Evolutionary conservation across 306 rosid species (phyloP).

Genomic region (Vachellia collinsii): DNA sequence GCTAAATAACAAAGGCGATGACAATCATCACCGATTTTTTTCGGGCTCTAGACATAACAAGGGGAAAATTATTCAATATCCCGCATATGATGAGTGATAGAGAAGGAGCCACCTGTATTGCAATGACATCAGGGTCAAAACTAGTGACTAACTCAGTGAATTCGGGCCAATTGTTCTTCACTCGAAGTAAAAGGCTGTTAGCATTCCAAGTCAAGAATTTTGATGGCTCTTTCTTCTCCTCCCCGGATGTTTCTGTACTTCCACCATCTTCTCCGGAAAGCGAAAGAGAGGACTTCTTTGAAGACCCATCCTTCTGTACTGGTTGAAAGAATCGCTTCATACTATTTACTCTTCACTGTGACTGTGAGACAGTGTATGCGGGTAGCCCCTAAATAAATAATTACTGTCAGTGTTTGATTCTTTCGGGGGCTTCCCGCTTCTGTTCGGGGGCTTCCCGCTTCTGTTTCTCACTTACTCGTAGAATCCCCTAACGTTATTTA

Average conservation of each 20-base stretch:
- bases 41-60: neutral
- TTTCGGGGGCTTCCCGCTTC: neutral
- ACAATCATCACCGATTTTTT: neutral
- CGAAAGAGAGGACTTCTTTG: slow-evolving; percentile 61
- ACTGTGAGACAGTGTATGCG: neutral
- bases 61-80: neutral
- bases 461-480: neutral
- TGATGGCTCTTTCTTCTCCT: slow-evolving; percentile 67
- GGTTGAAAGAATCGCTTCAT: slow-evolving; percentile 90
- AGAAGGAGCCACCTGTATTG: slow-evolving; percentile 63
- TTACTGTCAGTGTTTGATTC: neutral
- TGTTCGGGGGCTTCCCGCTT: neutral
- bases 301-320: slow-evolving; percentile 68
- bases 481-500: neutral
- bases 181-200: slow-evolving; percentile 82
- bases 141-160: slow-evolving; percentile 60
- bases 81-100: neutral
- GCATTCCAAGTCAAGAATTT: slow-evolving; percentile 97
- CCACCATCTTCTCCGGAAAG: slow-evolving; percentile 42
- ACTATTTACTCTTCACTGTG: slow-evolving; percentile 11
- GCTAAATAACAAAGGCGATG: neutral
- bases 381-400: neutral
- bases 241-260: slow-evolving; percentile 20
- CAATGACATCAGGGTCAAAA: slow-evolving; percentile 86
- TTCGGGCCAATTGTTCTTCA: slow-evolving; percentile 80